Evolutionary conservation across 1,139 yeast genomes (phyloP), one percentile per base, ranked within the genome.

Genomic region (Hemisphaericaspora lyxosophila): DNA sequence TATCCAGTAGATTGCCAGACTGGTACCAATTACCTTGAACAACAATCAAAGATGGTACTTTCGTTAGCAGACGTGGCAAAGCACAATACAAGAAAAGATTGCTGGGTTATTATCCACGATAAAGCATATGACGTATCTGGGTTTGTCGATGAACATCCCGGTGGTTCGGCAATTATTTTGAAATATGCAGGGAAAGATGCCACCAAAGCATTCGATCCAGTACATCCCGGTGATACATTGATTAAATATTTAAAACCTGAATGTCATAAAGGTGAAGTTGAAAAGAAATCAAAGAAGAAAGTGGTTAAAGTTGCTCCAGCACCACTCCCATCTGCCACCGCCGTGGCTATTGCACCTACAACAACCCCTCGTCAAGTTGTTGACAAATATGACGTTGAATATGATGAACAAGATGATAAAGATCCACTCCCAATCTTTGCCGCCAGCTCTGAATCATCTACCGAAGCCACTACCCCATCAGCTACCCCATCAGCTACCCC

Each of bases 221-320:
- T 90, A 41, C 98, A 90, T 60, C 95, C 96, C 0, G 76, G 83
- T 12, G 92, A 85, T 50, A 84, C 89, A 7, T 67, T 89, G 34
- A 78, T 53, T 15, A 70, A 68, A 50, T 70, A 70, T 43, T 62
- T 71, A 49, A 54, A 56, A 2, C 48, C 53, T 12, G 49, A 65
- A 40, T 54, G 50, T 33, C 70, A 63, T 43, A 47, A 52, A 43
- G 73, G 73, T 3, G 65, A 58, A 19, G 70, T 62, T 7, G 63
- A 53, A 31, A 54, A 49, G 43, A 48, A 47, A 7, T 40, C 43
- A 9, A 49, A 48, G 36, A 41, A 39, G 33, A 33, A 34, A 23
- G 30, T 39, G 15, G 27, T 28, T 32, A 28, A 23, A 28, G 35
- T 15, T 22, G n/a, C n/a, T n/a, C n/a, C n/a, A n/a, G n/a, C n/a